Evolutionary conservation across 2,329 filamentous ascomycete species (phyloP), one percentile per base, ranked within the genome.

Genomic region (Clonostachys byssicola): DNA sequence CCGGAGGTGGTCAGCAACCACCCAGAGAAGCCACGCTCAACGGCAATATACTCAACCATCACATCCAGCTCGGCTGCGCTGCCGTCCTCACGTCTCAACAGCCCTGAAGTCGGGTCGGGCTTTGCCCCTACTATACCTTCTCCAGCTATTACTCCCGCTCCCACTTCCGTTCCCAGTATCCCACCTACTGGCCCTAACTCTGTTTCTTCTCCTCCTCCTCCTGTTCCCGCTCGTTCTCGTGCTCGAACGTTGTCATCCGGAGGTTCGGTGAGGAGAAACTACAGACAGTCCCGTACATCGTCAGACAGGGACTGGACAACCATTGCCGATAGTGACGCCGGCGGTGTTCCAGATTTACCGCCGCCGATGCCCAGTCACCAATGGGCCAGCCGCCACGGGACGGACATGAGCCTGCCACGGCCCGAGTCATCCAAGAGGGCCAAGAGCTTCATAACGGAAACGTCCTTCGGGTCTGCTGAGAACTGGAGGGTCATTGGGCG

Each of bases 381-480:
- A 20, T 48, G 55, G 49, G 12, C 54, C 46, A 36, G 51, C 42
- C 51, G 16, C 53, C 54, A 5, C 51, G 47, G 14, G 49, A 49
- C 9, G 51, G 50, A 43, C 10, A 35, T 30, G 10, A 33, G 20
- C 17, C 20, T n/a, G 39, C 10, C 34, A 9, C 39, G 34, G 3
- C 40, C 35, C 12, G 40, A 46, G 2, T 46, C 47, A 1, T 43
- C 14, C 17, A 39, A 18, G 14, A 18, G 36, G 14, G 14, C 17
- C 14, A 55, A 52, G 46, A 61, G 57, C 39, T 39, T 61, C 42
- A 47, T 49, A 6, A 60, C 55, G 6, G 61, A 64, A 5, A 47
- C 57, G 0, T 68, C 66, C 1, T 68, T 68, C 49, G 62, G 56
- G 7, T 66, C 66, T 3, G 47, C 56, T 4, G 66, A 69, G 51